phyloP scores from a whole-genome alignment of 2,329 filamentous ascomycete species.

The Lachnellula suecica region DNA sequence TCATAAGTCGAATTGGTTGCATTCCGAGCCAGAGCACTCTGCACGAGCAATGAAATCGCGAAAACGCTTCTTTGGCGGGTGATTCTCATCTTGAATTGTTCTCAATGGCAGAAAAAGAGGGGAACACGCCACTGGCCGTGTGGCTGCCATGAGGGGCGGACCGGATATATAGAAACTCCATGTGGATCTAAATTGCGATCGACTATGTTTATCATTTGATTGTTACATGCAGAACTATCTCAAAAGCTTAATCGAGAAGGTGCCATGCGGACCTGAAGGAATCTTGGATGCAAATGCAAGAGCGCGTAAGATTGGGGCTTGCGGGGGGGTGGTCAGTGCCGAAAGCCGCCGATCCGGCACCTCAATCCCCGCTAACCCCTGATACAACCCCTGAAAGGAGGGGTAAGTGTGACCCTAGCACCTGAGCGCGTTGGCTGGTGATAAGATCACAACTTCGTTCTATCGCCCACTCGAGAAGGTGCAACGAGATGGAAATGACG shows the following conservation, averaged over 20 bases:
- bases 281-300: background rate
- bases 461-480: background rate
- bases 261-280: background rate
- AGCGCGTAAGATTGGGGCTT: background rate
- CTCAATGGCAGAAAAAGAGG: background rate
- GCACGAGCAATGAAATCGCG: background rate
- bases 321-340: background rate
- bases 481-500: no score
- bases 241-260: conserved; percentile 15
- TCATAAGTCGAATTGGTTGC: conserved; percentile 28
- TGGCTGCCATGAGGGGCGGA: background rate
- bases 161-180: conserved; percentile 12
- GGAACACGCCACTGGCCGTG: conserved; percentile 9
- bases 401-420: background rate
- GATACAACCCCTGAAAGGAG: background rate
- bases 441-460: background rate
- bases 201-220: conserved; percentile 3
- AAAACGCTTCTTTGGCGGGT: background rate
- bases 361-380: background rate
- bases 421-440: background rate
- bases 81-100: conserved; percentile 12
- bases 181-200: conserved; percentile 12
- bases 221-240: conserved; percentile 1
- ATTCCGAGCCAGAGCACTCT: conserved; percentile 15
- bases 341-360: background rate